Conservation (phyloP, 345 rosid genomes). For the Eucalyptus tenuipes region DNA sequence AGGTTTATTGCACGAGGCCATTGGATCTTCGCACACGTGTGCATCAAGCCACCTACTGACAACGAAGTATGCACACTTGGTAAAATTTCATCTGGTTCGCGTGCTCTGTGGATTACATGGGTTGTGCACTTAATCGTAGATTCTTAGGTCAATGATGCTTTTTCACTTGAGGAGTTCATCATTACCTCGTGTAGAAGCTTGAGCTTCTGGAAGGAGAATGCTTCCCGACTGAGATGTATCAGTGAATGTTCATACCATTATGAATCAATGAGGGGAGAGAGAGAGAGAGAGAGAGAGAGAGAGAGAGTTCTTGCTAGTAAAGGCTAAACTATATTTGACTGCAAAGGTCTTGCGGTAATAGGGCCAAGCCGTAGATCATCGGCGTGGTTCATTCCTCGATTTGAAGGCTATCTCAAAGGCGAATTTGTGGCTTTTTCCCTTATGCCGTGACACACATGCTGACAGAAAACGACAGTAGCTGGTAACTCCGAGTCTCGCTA, state of each 20-base stretch:
- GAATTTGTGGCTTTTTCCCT: not conserved
- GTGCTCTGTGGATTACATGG: not conserved
- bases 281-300: not conserved
- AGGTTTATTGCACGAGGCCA: not conserved
- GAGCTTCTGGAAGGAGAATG: not conserved
- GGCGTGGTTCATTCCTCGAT: not conserved
- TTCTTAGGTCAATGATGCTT: not conserved
- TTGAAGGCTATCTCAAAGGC: not conserved
- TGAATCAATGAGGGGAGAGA: not conserved
- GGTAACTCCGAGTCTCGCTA: not conserved
- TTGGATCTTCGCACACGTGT: not conserved
- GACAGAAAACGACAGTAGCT: not conserved
- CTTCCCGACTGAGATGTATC: not conserved
- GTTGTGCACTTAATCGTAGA: not conserved
- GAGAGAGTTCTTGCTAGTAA: not conserved
- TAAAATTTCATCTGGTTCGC: not conserved
- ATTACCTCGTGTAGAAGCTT: not conserved
- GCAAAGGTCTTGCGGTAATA: not conserved
- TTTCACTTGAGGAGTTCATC: not conserved
- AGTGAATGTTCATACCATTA: not conserved
- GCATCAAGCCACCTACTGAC: not conserved
- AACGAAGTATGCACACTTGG: not conserved
- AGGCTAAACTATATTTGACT: not conserved
- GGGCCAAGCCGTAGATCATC: not conserved
- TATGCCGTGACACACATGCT: not conserved